Evolutionary conservation across 1,284 basidiomycete species (phyloP), one percentile per base, ranked within the genome.

Genomic region (Cutaneotrichosporon spelunceum): DNA sequence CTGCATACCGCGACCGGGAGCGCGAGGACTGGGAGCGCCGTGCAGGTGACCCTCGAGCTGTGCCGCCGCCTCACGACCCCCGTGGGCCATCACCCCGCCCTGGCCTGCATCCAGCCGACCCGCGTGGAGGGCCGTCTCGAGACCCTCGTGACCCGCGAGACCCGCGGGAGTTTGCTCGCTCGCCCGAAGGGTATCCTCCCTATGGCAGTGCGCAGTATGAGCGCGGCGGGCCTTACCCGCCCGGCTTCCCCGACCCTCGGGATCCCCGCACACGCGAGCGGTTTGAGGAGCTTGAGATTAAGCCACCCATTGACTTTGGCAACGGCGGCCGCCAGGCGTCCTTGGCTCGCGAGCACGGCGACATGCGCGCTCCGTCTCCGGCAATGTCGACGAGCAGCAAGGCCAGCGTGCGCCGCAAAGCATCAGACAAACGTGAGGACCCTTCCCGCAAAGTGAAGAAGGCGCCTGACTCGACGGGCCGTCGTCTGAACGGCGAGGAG

Each of bases 21-120:
- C 74, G 79, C 36, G 73, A 76, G 44, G 71, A 72, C 34, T 75
- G 79, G 59, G 73, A 76, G 53, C 68, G 72, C 8, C 71, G 72
- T 16, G 78, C 78, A n/a, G 70, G 77, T 44, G 79, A 78, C 39
- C 60, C 63, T 19, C 64, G 64, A 27, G 65, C 50, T n/a, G 48
- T 66, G 57, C 53, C 58, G 57, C 53, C 58, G 0, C 67, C 65
- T 8, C 57, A 63, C 55, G 72, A 72, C 45, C 66, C 64, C 13
- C 66, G 69, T 23, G 70, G 72, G 2, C 72, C 71, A 13, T 75
- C 74, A 2, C 73, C 73, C 8, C 62, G 76, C 45, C 63, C 72
- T 58, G 60, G 45, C 66, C 70, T 34, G 59, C 56, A 1, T 63
- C 61, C 59, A 26, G 60, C 52, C 11, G 56, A 60, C 39, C 62